Conservation (phyloP, 192 early-diverging fungal genomes). For the Umbelopsis vinacea region DNA sequence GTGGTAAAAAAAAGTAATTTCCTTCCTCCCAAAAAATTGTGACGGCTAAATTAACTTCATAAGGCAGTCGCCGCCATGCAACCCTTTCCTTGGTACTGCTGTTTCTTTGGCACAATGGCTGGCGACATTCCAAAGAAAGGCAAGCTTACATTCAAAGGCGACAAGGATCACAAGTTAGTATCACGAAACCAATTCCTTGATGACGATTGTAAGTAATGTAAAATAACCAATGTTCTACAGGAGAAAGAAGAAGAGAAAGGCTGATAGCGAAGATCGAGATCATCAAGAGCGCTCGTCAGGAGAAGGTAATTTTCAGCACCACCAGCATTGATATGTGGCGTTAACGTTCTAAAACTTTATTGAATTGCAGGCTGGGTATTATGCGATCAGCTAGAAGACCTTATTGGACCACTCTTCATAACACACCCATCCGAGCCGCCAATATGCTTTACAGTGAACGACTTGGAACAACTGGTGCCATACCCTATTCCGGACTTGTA, state of each 20-base stretch:
- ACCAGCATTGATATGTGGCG: not conserved
- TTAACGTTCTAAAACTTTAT: not conserved
- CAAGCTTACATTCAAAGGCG: conserved; percentile 67
- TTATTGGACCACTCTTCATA: conserved; percentile 72
- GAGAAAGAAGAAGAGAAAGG: conserved; percentile 68
- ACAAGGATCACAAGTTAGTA: conserved; percentile 58
- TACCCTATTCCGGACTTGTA: conserved; percentile 42
- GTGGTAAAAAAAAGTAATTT: not conserved
- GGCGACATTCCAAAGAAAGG: conserved; percentile 36
- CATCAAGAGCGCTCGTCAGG: conserved; percentile 28
- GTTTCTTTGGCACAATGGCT: conserved; percentile 29
- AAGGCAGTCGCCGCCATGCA: not conserved
- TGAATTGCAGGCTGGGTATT: conserved; percentile 63
- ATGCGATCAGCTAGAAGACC: conserved; percentile 61
- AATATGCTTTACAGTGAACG: conserved; percentile 55
- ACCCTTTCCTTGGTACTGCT: not conserved
- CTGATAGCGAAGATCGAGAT: conserved; percentile 47
- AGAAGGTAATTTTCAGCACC: conserved; percentile 28
- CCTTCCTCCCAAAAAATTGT: not conserved
- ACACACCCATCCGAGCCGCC: conserved; percentile 66
- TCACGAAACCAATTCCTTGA: too few species aligned
- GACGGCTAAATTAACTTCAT: not conserved
- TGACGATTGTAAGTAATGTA: not conserved
- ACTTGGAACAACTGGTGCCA: conserved; percentile 49
- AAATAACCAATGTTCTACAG: not conserved